These are phyloP conservation scores for Cystoderma amianthinum DNA, from an alignment of 768 basidiomycete species.

Conservation along the genomic window DNA sequence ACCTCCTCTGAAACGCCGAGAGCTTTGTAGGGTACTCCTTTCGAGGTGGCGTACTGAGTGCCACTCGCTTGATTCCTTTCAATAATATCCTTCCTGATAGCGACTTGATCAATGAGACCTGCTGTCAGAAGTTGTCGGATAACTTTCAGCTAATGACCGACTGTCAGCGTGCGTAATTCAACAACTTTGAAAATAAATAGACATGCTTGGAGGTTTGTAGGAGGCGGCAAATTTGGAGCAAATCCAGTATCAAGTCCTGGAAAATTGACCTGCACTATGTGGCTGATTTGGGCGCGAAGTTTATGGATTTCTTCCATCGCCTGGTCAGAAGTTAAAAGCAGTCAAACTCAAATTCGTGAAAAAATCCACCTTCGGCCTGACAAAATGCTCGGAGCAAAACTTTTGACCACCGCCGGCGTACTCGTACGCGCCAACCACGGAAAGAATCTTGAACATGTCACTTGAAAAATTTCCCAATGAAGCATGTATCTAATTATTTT, in stretches of 20 bases:
- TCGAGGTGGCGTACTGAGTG: constrained; percentile 64
- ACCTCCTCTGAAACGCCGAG: constrained; percentile 80
- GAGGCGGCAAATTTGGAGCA: constrained; percentile 63
- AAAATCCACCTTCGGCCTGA: constrained; percentile 78
- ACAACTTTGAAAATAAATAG: not conserved
- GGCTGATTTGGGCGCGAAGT: constrained; percentile 80
- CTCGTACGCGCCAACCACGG: constrained; percentile 96
- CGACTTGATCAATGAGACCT: constrained; percentile 93
- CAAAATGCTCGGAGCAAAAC: constrained; percentile 89
- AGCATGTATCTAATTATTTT: constrained; percentile 52
- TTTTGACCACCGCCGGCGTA: constrained; percentile 73
- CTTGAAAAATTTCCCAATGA: constrained; percentile 75
- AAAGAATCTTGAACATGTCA: constrained; percentile 82
- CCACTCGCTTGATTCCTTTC: constrained; percentile 53
- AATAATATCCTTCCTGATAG: constrained; percentile 80
- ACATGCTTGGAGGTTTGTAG: constrained; percentile 68
- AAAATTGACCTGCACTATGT: constrained; percentile 78
- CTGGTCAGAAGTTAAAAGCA: constrained; percentile 37
- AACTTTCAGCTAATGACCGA: constrained; percentile 74
- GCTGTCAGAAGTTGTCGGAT: constrained; percentile 83
- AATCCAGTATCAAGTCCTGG: constrained; percentile 56
- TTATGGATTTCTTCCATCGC: constrained; percentile 99
- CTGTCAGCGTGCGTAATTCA: too few relatives aligned
- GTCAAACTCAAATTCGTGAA: not conserved
- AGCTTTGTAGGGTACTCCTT: constrained; percentile 79